phyloP scores from a whole-genome alignment of 164 flowering plant genomes.

The Sextonia rubra region DNA sequence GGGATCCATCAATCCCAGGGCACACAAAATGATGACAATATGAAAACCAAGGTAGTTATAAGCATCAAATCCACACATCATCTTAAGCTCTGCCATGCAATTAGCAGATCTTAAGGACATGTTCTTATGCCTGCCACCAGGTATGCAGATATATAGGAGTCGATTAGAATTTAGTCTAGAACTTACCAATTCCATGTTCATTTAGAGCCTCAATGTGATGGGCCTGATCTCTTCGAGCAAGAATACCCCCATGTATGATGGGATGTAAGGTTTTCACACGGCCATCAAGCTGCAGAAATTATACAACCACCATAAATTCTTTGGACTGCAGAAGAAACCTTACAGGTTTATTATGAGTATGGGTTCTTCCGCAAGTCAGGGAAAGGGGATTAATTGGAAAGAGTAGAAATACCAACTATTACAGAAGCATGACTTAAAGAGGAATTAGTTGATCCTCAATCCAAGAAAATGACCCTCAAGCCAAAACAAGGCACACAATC shows the following conservation, averaged over 20 bases:
- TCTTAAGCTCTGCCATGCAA: too few relatives aligned
- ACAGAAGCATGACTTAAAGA: background rate
- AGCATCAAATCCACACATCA: too few relatives aligned
- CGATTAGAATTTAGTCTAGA: background rate
- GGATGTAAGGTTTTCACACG: conserved; percentile 99
- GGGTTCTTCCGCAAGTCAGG: background rate
- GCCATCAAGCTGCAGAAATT: conserved; percentile 80
- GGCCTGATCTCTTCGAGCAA: conserved; percentile 85
- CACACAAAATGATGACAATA: background rate
- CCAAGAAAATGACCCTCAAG: too few relatives aligned
- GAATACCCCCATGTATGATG: conserved; percentile 90
- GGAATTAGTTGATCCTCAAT: too few relatives aligned
- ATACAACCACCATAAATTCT: background rate
- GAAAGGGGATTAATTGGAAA: background rate
- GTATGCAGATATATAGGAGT: background rate
- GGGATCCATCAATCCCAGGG: background rate
- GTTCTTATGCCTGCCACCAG: background rate
- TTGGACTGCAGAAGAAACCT: background rate
- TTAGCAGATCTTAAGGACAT: too few relatives aligned
- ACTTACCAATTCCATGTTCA: conserved; percentile 84
- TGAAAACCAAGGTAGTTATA: background rate
- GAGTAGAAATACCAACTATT: background rate
- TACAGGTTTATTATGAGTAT: background rate
- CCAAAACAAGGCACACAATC: too few relatives aligned
- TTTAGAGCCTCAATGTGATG: conserved; percentile 89